Percentiles rank a stretch among this genome's conserved stretches.
These are phyloP conservation scores for Colletotrichum tabaci DNA, from an alignment of 2,329 filamentous ascomycete genomes.

Conservation along the genomic window DNA sequence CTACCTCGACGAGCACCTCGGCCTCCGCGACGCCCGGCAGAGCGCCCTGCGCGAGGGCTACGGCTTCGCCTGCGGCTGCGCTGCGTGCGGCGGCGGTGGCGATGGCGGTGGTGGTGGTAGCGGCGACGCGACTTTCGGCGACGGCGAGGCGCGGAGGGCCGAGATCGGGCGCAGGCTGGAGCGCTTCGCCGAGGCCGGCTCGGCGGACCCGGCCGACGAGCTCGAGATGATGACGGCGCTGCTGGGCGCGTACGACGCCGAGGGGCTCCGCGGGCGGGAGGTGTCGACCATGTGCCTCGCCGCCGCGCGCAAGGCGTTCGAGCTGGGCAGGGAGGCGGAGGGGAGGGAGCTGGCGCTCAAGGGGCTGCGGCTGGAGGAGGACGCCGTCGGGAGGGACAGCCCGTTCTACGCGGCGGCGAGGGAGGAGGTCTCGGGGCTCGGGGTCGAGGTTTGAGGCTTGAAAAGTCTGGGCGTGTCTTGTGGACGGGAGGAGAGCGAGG, in stretches of 20 bases:
- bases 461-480: too few relatives aligned
- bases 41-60: slow-evolving; percentile 18
- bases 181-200: slow-evolving; percentile 15
- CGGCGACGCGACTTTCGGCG: neutral
- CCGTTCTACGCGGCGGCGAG: slow-evolving; percentile 27
- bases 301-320: slow-evolving; percentile 20
- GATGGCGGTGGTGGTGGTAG: too few relatives aligned
- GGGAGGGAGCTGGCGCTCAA: slow-evolving; percentile 18
- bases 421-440: slow-evolving; percentile 9
- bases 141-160: slow-evolving; percentile 18
- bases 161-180: slow-evolving; percentile 15
- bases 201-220: slow-evolving; percentile 14
- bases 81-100: neutral
- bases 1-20: slow-evolving; percentile 37
- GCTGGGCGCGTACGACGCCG: slow-evolving; percentile 22
- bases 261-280: slow-evolving; percentile 33
- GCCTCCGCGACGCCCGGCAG: slow-evolving; percentile 12
- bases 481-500: too few relatives aligned
- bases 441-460: neutral
- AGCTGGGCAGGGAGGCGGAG: neutral
- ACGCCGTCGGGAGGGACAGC: slow-evolving; percentile 37
- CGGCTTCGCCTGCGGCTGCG: slow-evolving; percentile 29
- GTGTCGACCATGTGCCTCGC: slow-evolving; percentile 30
- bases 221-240: slow-evolving; percentile 26
- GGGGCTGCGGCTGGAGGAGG: slow-evolving; percentile 29